phyloP scores from a whole-genome alignment of 192 early-diverging fungal species.

The Rhizophagus clarus region DNA sequence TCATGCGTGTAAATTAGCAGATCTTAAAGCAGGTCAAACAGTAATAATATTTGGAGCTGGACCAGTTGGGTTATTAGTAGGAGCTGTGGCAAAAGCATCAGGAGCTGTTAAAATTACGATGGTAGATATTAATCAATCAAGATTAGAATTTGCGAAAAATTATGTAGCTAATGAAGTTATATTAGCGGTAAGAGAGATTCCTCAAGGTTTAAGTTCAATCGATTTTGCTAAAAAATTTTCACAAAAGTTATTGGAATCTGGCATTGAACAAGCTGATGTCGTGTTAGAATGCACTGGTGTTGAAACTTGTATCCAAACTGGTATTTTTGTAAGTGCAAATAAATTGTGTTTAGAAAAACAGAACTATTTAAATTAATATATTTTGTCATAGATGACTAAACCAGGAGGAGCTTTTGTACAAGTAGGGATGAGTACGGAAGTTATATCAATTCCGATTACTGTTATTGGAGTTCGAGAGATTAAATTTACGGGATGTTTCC shows the following conservation, averaged over 20 bases:
- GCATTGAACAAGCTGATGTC: slow-evolving; percentile 37
- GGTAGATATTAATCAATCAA: slow-evolving; percentile 36
- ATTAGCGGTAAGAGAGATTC: background rate
- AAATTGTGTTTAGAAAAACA: background rate
- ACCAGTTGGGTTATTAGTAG: slow-evolving; percentile 43
- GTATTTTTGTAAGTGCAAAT: slow-evolving; percentile 35
- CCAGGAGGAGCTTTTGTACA: slow-evolving; percentile 44
- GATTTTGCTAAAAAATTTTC: slow-evolving; percentile 31
- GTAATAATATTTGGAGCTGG: slow-evolving; percentile 53
- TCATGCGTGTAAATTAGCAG: slow-evolving; percentile 40
- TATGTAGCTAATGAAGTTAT: slow-evolving; percentile 35
- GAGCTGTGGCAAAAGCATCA: slow-evolving; percentile 47
- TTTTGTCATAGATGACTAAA: slow-evolving; percentile 24
- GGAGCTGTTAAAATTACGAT: slow-evolving; percentile 45
- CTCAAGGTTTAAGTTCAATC: background rate
- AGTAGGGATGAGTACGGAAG: slow-evolving; percentile 45
- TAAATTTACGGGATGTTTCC: slow-evolving; percentile 43
- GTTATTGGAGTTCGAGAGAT: slow-evolving; percentile 42
- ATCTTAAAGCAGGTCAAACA: slow-evolving; percentile 38
- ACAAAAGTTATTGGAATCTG: background rate
- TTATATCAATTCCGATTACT: slow-evolving; percentile 39
- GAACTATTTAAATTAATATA: too few relatives aligned
- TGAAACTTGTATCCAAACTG: slow-evolving; percentile 46
- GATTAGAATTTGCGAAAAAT: slow-evolving; percentile 45
- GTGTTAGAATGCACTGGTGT: slow-evolving; percentile 47